Conservation (phyloP, 2,329 filamentous ascomycete genomes). For the Monosporascus sp. region DNA sequence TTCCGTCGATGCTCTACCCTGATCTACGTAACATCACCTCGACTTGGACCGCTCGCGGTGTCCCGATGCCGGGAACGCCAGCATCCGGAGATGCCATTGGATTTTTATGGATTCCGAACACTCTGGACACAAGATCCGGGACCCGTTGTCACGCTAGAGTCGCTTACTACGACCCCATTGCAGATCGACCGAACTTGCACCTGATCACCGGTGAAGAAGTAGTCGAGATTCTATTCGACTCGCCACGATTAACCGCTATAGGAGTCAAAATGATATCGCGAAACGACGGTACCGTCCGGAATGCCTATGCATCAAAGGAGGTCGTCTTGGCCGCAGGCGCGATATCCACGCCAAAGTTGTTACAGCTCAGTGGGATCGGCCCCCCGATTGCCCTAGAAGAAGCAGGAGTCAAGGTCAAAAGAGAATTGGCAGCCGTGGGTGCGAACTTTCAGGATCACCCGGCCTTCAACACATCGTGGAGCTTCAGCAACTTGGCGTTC, state of each 20-base stretch:
- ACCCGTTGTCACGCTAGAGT: slow-evolving; percentile 24
- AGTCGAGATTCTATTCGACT: slow-evolving; percentile 31
- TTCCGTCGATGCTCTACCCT: slow-evolving; percentile 3
- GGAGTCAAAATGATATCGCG: slow-evolving; percentile 4
- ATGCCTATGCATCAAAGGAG: slow-evolving; percentile 25
- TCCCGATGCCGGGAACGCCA: slow-evolving; percentile 19
- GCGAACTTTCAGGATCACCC: slow-evolving; percentile 51
- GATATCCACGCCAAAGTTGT: slow-evolving; percentile 37
- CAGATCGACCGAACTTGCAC: slow-evolving; percentile 11
- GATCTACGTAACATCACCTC: slow-evolving; percentile 13
- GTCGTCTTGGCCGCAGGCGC: slow-evolving; percentile 37
- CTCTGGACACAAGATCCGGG: slow-evolving; percentile 21
- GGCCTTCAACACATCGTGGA: background rate
- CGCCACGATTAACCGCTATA: slow-evolving; percentile 8
- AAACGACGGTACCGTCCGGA: background rate
- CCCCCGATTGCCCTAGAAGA: slow-evolving; percentile 26
- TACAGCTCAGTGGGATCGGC: slow-evolving; percentile 39
- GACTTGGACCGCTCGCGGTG: slow-evolving; percentile 16
- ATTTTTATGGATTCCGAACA: slow-evolving; percentile 28
- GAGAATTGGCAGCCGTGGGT: slow-evolving; percentile 57
- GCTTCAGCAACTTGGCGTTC: slow-evolving; percentile 17
- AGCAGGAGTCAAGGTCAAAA: slow-evolving; percentile 44
- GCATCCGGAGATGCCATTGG: slow-evolving; percentile 19
- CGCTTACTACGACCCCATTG: slow-evolving; percentile 23
- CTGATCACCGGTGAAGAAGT: slow-evolving; percentile 26